Base-by-base conservation (phyloP, 1,284 basidiomycete genomes). In the Puccinia sorghi region DNA sequence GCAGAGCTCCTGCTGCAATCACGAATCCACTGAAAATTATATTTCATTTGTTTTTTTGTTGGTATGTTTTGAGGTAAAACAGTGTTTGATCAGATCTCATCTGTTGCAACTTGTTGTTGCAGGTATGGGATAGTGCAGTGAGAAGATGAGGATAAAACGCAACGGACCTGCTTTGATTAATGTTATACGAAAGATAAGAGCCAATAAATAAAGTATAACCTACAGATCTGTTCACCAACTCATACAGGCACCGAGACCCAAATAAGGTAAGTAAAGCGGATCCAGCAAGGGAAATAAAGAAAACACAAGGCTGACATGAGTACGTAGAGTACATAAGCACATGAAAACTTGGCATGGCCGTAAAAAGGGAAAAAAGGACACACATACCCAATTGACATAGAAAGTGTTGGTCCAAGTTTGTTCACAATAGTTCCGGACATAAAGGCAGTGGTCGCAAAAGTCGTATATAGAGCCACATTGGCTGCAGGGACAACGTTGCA, bases 1-100 rank as follows among this genome's bases (percentile, higher is more conserved):
- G 89, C 79, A 94, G 86, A 41, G 91, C 91, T 46, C 93, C 93
- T 0, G 92, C 88, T 41, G 87, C 88, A 81, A 94, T 90, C 73
- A 86, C 76, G 82, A 81, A 86, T 86, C 82, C 83, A 84, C 57
- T 82, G 43, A 15, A 66, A 46, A 48, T 48, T 25, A 7, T 46
- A 46, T 46, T 41, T 43, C 15, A 32, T 69, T 25, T 54, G 20
- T 48, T 69, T 37, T n/a, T 43, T 25, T 77, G 80, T 80, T 20
- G 54, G 32, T 32, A 32, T 32, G 32, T 32, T 32, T 32, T 32
- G 32, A 22, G 27, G n/a, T 11, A 22, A 17, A 57, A 17, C 54
- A 57, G 64, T 25, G 54, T 80, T 74, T 59, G 15, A 80, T 56
- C 54, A 56, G 54, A 27, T 56, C 22, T 56, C 25, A 11, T 59